phyloP scores from a whole-genome alignment of 2,329 filamentous ascomycete genomes.

The Byssochlamys sp. region DNA sequence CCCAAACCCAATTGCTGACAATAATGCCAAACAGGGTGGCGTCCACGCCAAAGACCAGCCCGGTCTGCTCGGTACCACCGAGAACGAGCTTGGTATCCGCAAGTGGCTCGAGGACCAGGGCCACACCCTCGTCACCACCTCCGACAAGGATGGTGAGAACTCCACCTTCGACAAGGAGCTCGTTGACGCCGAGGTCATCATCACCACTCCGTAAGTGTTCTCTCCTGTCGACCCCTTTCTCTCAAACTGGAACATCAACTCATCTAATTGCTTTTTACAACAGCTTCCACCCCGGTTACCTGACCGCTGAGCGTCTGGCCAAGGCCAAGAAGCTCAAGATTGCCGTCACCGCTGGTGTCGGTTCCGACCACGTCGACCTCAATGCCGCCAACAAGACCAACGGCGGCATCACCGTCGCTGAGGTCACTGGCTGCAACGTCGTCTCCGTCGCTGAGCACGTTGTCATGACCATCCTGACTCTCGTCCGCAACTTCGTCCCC shows the following conservation, averaged over 20 bases:
- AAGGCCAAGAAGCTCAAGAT: conserved; percentile 99
- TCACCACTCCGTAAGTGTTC: conserved; percentile 75
- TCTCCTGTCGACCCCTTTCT: background rate
- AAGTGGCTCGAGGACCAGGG: conserved; percentile 97
- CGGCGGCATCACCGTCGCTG: conserved; percentile 89
- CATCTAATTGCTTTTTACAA: background rate
- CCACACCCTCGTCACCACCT: conserved; percentile 92
- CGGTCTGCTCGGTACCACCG: conserved; percentile 80
- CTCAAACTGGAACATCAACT: background rate
- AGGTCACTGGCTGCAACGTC: conserved; percentile 96
- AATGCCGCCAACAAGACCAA: conserved; percentile 97
- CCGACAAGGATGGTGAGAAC: conserved; percentile 89
- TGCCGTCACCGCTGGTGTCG: conserved; percentile 91
- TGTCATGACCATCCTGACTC: conserved; percentile 92
- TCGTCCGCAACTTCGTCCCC: conserved; percentile 96
- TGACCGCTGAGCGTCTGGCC: conserved; percentile 87
- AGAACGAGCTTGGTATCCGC: conserved; percentile 94
- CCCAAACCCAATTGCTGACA: conserved; percentile 5
- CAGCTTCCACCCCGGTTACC: conserved; percentile 96
- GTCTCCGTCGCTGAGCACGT: conserved; percentile 98
- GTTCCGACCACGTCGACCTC: conserved; percentile 95
- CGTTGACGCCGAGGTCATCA: conserved; percentile 94
- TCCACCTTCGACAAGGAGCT: conserved; percentile 93
- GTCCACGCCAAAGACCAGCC: conserved; percentile 84
- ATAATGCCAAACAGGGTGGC: conserved; percentile 47